phyloP scores from a whole-genome alignment of 148 eudicot species.

The Nepenthes mirabilis region DNA sequence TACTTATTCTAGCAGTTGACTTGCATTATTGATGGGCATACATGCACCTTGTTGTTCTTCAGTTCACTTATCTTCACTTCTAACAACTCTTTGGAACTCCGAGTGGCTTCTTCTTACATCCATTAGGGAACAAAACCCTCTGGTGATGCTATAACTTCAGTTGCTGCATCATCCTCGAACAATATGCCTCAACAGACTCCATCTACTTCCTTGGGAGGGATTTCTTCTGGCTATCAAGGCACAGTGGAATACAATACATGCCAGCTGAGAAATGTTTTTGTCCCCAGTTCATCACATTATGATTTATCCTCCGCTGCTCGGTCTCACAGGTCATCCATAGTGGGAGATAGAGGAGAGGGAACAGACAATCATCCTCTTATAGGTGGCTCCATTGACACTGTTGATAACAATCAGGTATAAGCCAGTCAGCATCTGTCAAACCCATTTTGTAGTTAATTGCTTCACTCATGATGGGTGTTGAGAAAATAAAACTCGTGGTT shows the following conservation, averaged over 20 bases:
- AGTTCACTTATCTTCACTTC: background rate
- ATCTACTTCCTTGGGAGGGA: conserved; percentile 47
- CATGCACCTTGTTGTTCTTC: background rate
- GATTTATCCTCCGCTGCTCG: conserved; percentile 53
- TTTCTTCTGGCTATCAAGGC: conserved; percentile 38
- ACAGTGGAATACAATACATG: conserved; percentile 41
- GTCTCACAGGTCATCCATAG: conserved; percentile 40
- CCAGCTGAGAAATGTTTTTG: conserved; percentile 42
- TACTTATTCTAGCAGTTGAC: too few relatives aligned
- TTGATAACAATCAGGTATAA: conserved; percentile 56
- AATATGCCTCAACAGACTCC: conserved; percentile 47
- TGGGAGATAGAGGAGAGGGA: conserved; percentile 41
- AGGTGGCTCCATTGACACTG: conserved; percentile 43
- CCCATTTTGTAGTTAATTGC: background rate
- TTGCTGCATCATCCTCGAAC: conserved; percentile 36
- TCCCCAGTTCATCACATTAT: conserved; percentile 51
- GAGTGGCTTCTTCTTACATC: background rate
- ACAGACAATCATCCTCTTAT: conserved; percentile 39
- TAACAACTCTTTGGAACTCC: background rate
- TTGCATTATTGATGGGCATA: background rate
- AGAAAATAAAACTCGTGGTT: too few relatives aligned
- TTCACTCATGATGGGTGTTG: background rate
- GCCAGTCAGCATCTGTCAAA: background rate
- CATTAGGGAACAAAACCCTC: conserved; percentile 45
- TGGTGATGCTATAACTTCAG: conserved; percentile 30